These are phyloP conservation scores for Metschnikowia baotianmanensis DNA, from an alignment of 805 yeast genomes.

Conservation along the genomic window DNA sequence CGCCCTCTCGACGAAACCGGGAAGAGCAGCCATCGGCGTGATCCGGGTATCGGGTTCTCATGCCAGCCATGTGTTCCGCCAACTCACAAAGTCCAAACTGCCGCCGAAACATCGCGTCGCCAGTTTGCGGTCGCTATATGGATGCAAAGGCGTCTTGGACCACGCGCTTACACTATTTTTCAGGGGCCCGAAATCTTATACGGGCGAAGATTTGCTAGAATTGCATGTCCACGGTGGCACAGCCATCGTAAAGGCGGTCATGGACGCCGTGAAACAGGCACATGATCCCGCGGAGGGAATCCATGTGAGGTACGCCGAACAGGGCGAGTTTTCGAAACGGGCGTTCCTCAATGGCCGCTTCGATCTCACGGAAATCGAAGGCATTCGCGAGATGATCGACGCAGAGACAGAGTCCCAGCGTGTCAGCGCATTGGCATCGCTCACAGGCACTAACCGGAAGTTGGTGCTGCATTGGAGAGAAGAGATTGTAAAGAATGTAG, in stretches of 20 bases:
- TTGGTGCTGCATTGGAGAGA: conserved; percentile 66
- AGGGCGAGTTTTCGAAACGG: conserved; percentile 87
- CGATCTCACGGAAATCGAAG: conserved; percentile 89
- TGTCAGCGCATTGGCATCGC: conserved; percentile 65
- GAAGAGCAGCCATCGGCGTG: conserved; percentile 84
- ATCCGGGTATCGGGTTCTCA: conserved; percentile 78
- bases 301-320: conserved; percentile 74
- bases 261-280: conserved; percentile 55
- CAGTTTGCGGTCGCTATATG: conserved; percentile 55
- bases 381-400: conserved; percentile 81
- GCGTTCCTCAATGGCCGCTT: conserved; percentile 82
- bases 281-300: conserved; percentile 44
- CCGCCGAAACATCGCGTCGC: conserved; percentile 54
- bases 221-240: conserved; percentile 93
- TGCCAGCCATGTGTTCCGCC: conserved; percentile 42
- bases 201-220: conserved; percentile 90
- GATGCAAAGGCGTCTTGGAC: conserved; percentile 54
- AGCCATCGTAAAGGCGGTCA: conserved; percentile 72
- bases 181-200: conserved; percentile 72
- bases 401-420: conserved; percentile 94
- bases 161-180: conserved; percentile 73
- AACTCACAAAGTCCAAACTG: conserved; percentile 41
- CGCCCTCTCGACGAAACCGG: conserved; percentile 83
- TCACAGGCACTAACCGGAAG: conserved; percentile 62
- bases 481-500: conserved; percentile 60